phyloP scores from a whole-genome alignment of 768 basidiomycete species.

The Hygrocybe coccinea region DNA sequence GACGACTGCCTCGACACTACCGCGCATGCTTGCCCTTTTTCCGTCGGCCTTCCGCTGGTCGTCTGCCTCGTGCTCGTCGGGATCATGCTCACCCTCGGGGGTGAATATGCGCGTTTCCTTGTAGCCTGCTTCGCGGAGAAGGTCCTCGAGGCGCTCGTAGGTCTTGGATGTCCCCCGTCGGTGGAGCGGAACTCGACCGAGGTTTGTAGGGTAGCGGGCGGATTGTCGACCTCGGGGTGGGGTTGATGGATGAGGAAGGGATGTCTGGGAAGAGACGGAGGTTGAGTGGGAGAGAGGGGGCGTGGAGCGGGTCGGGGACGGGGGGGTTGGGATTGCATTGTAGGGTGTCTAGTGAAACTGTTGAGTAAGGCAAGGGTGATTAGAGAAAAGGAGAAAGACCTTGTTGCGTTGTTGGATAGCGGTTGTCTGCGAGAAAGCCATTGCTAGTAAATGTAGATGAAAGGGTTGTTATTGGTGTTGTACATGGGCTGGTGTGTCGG shows the following conservation, averaged over 20 bases:
- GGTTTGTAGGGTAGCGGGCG: slow-evolving; percentile 51
- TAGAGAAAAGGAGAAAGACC: neutral
- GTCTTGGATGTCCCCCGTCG: slow-evolving; percentile 73
- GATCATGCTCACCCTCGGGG: slow-evolving; percentile 63
- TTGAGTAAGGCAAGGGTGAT: neutral
- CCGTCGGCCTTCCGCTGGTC: slow-evolving; percentile 20
- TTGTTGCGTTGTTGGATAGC: neutral
- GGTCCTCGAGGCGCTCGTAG: slow-evolving; percentile 80
- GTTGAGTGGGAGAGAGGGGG: slow-evolving; percentile 40
- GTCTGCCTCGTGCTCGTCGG: slow-evolving; percentile 19
- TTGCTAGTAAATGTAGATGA: neutral
- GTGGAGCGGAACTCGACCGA: slow-evolving; percentile 70
- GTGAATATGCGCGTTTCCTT: slow-evolving; percentile 89
- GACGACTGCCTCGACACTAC: slow-evolving; percentile 59
- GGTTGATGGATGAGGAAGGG: slow-evolving; percentile 40
- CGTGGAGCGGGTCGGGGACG: slow-evolving; percentile 35
- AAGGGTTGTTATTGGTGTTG: no score
- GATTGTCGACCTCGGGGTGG: slow-evolving; percentile 40
- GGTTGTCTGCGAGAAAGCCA: neutral
- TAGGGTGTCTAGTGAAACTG: slow-evolving; percentile 27
- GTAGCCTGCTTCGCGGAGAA: slow-evolving; percentile 84
- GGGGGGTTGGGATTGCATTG: slow-evolving; percentile 24
- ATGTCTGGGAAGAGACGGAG: slow-evolving; percentile 34
- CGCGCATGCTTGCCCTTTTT: slow-evolving; percentile 37
- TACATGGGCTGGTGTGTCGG: no score